Base-by-base conservation (phyloP, 225 moss, liverwort and hornwort species). In the Rhytidiadelphus loreus region DNA sequence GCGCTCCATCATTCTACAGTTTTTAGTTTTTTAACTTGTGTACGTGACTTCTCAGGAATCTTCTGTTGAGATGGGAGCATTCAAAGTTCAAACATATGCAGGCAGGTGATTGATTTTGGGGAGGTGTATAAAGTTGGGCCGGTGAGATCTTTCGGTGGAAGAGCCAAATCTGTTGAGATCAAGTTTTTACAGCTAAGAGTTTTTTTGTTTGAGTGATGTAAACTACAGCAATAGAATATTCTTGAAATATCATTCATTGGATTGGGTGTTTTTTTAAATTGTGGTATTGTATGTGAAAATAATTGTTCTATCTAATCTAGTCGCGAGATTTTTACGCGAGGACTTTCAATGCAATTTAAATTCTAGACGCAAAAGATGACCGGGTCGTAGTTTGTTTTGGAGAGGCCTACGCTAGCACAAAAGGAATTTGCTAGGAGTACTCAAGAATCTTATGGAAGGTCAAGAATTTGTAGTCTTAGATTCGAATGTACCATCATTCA, bases 241-340 rank as follows among this genome's bases (percentile, higher is more conserved):
- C 4, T 80, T 30, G 29, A 11, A 29, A 13, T n/a, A n/a, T 29
- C 2, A 11, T 8, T 2, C 46, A 21, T 50, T 80, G 29, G 59
- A 12, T 43, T 29, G 30, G 30, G 8, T 77, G 30, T 12, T 43
- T 16, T 59, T 59, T 30, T 18, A 4, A 9, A 41, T 2, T 59
- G 5, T 13, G 30, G 2, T 30, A 13, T 59, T 58, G 43, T 43
- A 55, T 77, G 56, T n/a, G 25, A 56, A 55, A 50, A 50, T 50
- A 50, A n/a, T 56, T n/a, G 2, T 56, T 56, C 56, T 6, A 25
- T 57, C 17, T n/a, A 15, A 16, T n/a, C 26, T 7, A 24, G 16
- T 24, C 0, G 7, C 0, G 0, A 56, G n/a, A 77, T 56, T 77
- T 25, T 77, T 25, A 9, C 0, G 9, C 1, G 1, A 30, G 13